Conservation (phyloP, 495 filamentous ascomycete genomes). For the Penicillium argentinense region DNA sequence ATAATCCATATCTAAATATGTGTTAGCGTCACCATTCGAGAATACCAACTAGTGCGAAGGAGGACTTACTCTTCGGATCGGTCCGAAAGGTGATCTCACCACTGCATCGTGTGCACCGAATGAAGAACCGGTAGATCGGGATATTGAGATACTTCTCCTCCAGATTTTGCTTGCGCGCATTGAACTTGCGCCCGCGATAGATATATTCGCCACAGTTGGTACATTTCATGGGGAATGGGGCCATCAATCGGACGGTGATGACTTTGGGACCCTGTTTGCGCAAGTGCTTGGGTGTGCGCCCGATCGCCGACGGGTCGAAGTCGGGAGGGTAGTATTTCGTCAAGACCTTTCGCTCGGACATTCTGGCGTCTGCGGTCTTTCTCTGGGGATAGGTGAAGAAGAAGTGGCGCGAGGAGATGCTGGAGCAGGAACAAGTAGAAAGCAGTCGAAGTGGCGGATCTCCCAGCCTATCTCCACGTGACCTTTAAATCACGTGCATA, state of each 20-base stretch:
- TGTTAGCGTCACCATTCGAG: too few relatives aligned
- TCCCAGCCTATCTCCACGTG: too few relatives aligned
- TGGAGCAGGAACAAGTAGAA: too few relatives aligned
- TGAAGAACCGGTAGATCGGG: slow-evolving; percentile 91
- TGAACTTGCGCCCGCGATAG: slow-evolving; percentile 96
- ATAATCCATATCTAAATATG: slow-evolving; percentile 85
- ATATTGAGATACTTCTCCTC: slow-evolving; percentile 91
- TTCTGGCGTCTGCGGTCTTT: slow-evolving; percentile 36
- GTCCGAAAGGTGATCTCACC: slow-evolving; percentile 94
- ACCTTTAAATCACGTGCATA: too few relatives aligned
- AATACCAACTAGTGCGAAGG: too few relatives aligned
- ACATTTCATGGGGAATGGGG: slow-evolving; percentile 94
- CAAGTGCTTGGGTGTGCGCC: slow-evolving; percentile 66
- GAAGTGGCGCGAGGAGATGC: neutral
- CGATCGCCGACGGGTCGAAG: slow-evolving; percentile 88
- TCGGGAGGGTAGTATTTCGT: slow-evolving; percentile 91
- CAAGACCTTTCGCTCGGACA: slow-evolving; percentile 94
- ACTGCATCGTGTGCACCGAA: slow-evolving; percentile 86
- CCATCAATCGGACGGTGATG: slow-evolving; percentile 93
- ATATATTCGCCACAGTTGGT: slow-evolving; percentile 92
- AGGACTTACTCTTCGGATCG: slow-evolving; percentile 76
- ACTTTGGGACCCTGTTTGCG: slow-evolving; percentile 67
- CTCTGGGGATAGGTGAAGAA: neutral
- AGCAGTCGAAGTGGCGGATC: slow-evolving; percentile 2
- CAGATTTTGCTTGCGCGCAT: slow-evolving; percentile 90